Evolutionary conservation across 106 monocot genomes (phyloP).

Genomic region (Acorus calamus): DNA sequence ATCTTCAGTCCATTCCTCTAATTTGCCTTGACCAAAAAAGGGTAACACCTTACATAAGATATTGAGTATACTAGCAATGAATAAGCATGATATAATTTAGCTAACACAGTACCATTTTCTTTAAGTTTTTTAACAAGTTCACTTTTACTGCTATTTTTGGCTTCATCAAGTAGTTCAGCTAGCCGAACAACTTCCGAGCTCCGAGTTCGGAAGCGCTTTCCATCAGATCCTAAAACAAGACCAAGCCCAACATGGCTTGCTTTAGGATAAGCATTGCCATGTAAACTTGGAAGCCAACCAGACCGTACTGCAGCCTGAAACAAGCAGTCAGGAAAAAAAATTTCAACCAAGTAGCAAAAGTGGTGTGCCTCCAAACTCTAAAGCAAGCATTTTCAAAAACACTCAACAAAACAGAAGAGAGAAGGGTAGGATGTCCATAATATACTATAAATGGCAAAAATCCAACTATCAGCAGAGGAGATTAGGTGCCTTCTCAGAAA

Average conservation of each 20-base stretch:
- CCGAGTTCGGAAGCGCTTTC: conserved; percentile 86
- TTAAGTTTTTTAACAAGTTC: conserved; percentile 68
- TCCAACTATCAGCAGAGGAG: too few species aligned
- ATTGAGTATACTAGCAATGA: too few species aligned
- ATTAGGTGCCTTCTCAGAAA: too few species aligned
- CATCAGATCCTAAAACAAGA: conserved; percentile 87
- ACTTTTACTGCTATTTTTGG: conserved; percentile 65
- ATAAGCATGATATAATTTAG: too few species aligned
- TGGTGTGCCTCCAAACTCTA: too few species aligned
- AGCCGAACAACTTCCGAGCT: conserved; percentile 88
- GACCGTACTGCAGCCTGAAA: conserved; percentile 38
- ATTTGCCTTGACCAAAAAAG: conserved; percentile 36
- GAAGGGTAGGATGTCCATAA: too few species aligned
- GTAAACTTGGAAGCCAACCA: conserved; percentile 49
- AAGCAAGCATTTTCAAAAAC: too few species aligned
- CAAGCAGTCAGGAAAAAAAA: not conserved
- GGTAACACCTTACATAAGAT: not conserved
- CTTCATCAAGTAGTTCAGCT: conserved; percentile 92
- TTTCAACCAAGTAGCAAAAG: not conserved
- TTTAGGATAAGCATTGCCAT: conserved; percentile 35
- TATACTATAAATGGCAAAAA: too few species aligned
- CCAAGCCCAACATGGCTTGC: conserved; percentile 81
- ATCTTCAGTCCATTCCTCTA: conserved; percentile 68
- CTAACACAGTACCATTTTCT: conserved; percentile 44
- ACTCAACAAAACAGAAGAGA: too few species aligned